A percentile compares a stretch with the other conserved stretches of the same genome.
Conservation (phyloP, 805 yeast species). For the Maudiozyma barnettii region DNA sequence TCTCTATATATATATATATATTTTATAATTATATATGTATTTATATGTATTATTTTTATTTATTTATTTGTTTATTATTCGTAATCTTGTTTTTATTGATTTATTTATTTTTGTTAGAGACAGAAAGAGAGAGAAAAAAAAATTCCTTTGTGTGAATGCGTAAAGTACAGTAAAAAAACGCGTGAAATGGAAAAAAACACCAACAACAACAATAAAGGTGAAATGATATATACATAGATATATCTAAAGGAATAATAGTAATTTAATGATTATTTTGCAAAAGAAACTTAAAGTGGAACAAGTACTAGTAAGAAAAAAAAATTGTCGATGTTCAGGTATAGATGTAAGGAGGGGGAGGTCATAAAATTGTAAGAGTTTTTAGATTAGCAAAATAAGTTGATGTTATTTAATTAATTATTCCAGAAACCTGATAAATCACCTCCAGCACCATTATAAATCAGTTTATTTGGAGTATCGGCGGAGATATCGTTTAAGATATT, state of each 20-base stretch:
- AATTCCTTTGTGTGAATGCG: too few relatives aligned
- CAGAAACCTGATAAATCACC: constrained; percentile 59
- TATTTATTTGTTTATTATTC: not conserved
- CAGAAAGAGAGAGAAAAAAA: not conserved
- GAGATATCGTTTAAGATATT: constrained; percentile 53
- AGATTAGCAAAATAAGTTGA: too few relatives aligned
- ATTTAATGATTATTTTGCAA: too few relatives aligned
- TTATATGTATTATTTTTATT: too few relatives aligned
- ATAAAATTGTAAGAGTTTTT: too few relatives aligned
- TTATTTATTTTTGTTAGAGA: not conserved
- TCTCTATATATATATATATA: not conserved
- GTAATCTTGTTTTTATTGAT: not conserved
- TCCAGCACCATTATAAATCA: constrained; percentile 79
- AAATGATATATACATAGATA: too few relatives aligned
- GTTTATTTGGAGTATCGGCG: constrained; percentile 63
- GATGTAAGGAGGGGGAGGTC: not conserved
- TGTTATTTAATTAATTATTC: constrained; percentile 21
- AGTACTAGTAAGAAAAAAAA: too few relatives aligned
- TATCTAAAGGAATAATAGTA: too few relatives aligned
- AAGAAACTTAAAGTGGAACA: too few relatives aligned
- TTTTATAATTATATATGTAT: not conserved
- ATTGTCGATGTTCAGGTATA: not conserved
- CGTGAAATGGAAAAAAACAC: too few relatives aligned
- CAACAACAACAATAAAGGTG: too few relatives aligned
- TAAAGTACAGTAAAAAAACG: too few relatives aligned